Percentiles rank a stretch among this genome's conserved stretches.
phyloP scores from a whole-genome alignment of 306 rosid species.

The Cicer pinnatifidum region DNA sequence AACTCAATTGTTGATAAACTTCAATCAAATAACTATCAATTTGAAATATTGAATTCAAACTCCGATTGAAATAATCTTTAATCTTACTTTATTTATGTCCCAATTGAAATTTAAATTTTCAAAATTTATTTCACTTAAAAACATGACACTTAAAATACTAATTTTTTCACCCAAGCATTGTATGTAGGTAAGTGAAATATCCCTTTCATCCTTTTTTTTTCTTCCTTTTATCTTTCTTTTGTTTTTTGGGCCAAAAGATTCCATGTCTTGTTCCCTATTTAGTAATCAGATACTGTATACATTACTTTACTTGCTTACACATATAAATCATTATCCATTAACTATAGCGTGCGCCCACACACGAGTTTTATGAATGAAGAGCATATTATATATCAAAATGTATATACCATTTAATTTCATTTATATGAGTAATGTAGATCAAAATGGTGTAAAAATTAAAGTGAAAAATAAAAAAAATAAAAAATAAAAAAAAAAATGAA shows the following conservation, averaged over 20 bases:
- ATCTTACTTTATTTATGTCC: no score
- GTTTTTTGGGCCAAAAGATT: slow-evolving; percentile 35
- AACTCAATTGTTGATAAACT: neutral
- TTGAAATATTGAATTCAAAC: no score
- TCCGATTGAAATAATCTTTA: no score
- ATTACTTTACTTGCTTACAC: slow-evolving; percentile 9
- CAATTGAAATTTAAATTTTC: no score
- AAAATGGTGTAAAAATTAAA: neutral
- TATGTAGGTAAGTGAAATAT: slow-evolving; percentile 30
- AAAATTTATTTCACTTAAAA: no score
- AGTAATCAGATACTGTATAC: slow-evolving; percentile 5
- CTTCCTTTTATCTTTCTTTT: slow-evolving; percentile 14
- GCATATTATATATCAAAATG: neutral
- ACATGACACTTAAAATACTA: no score
- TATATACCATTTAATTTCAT: neutral
- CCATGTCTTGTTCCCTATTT: slow-evolving; percentile 39
- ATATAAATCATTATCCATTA: slow-evolving; percentile 4
- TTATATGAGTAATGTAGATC: neutral
- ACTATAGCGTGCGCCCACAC: neutral
- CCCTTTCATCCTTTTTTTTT: slow-evolving; percentile 40
- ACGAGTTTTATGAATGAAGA: neutral
- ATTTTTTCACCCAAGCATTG: neutral
- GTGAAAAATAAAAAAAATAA: neutral
- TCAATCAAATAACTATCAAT: no score
- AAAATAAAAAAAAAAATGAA: neutral